These are phyloP conservation scores for Penicillium riverlandense DNA, from an alignment of 495 filamentous ascomycete species.

Conservation along the genomic window DNA sequence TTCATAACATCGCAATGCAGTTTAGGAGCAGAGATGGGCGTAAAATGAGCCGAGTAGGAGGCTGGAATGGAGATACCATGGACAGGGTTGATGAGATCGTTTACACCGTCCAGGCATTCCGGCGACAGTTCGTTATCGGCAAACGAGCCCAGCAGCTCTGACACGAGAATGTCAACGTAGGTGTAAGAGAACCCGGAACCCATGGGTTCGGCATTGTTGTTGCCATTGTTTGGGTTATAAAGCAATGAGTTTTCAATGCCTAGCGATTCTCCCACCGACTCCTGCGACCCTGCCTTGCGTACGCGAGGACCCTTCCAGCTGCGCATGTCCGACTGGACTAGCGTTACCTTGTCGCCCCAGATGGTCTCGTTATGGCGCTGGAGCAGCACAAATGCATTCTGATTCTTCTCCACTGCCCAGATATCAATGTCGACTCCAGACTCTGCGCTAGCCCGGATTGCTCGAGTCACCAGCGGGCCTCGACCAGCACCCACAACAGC, in stretches of 20 bases:
- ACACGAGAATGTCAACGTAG: slow-evolving; percentile 86
- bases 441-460: slow-evolving; percentile 66
- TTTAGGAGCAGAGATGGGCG: slow-evolving; percentile 83
- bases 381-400: slow-evolving; percentile 89
- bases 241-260: slow-evolving; percentile 27
- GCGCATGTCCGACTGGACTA: slow-evolving; percentile 96
- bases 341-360: slow-evolving; percentile 69
- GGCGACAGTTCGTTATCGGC: slow-evolving; percentile 86
- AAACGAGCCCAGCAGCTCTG: slow-evolving; percentile 89
- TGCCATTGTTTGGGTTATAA: slow-evolving; percentile 13
- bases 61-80: slow-evolving; percentile 89
- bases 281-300: slow-evolving; percentile 6
- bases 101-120: slow-evolving; percentile 85
- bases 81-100: slow-evolving; percentile 67
- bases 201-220: slow-evolving; percentile 8
- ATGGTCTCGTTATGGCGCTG: slow-evolving; percentile 70
- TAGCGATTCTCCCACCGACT: slow-evolving; percentile 24
- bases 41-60: slow-evolving; percentile 86
- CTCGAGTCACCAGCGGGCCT: slow-evolving; percentile 83
- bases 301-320: slow-evolving; percentile 70
- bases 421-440: slow-evolving; percentile 72
- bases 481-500: slow-evolving; percentile 91
- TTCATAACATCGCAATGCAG: slow-evolving; percentile 71
- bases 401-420: slow-evolving; percentile 97
- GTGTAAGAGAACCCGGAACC: slow-evolving; percentile 26